phyloP scores from a whole-genome alignment of 805 yeast genomes.

The Ogataea degrootiae region DNA sequence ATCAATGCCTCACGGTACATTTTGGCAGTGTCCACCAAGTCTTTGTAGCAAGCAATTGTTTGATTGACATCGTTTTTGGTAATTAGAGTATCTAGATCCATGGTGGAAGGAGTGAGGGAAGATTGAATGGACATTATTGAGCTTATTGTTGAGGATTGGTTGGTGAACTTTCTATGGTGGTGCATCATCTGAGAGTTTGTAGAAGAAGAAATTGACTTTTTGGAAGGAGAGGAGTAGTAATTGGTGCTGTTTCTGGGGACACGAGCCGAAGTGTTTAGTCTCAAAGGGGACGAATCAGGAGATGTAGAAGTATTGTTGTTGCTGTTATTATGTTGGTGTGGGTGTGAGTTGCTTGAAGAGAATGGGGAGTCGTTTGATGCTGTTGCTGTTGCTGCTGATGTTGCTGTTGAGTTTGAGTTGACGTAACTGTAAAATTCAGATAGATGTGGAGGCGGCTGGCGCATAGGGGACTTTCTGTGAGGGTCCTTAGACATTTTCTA shows the following conservation, averaged over 20 bases:
- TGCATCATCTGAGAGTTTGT: background rate
- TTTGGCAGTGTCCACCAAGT: slow-evolving; percentile 42
- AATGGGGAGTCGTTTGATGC: background rate
- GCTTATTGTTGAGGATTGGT: slow-evolving; percentile 11
- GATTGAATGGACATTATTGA: slow-evolving; percentile 36
- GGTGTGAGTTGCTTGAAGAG: background rate
- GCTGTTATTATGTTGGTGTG: background rate
- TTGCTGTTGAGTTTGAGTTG: slow-evolving; percentile 22
- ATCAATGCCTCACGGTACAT: slow-evolving; percentile 43
- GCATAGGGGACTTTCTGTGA: slow-evolving; percentile 20
- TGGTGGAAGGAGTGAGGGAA: slow-evolving; percentile 47
- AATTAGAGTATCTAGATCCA: slow-evolving; percentile 57
- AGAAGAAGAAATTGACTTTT: background rate
- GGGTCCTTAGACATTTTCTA: slow-evolving; percentile 6
- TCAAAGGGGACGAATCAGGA: too few relatives aligned
- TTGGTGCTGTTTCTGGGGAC: too few relatives aligned
- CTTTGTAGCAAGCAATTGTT: slow-evolving; percentile 44
- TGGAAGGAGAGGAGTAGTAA: too few relatives aligned
- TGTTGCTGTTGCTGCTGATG: slow-evolving; percentile 4
- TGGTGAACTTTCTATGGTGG: slow-evolving; percentile 7
- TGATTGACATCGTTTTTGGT: slow-evolving; percentile 55
- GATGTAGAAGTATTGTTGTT: too few relatives aligned
- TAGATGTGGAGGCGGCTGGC: slow-evolving; percentile 46
- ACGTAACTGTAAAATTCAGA: slow-evolving; percentile 57
- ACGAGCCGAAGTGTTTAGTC: too few relatives aligned